Conservation (phyloP, 257 asterid genomes). For the Nyctanthes arbortristis region DNA sequence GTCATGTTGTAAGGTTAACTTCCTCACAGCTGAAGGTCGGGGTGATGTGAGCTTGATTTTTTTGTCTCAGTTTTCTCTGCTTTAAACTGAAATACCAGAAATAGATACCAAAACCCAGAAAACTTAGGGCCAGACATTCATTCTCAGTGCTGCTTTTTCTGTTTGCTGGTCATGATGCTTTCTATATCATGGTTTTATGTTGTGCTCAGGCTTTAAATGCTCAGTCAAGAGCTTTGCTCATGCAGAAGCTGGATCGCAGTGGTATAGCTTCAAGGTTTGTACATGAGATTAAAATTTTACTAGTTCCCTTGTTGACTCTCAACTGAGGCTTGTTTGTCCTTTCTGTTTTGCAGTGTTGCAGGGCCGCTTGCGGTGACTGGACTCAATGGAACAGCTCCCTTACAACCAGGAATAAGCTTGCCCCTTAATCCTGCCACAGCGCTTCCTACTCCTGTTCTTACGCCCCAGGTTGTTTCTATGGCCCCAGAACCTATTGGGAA, state of each 20-base stretch:
- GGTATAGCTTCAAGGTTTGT: conserved; percentile 83
- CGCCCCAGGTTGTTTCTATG: conserved; percentile 58
- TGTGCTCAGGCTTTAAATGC: conserved; percentile 97
- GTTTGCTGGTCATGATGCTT: conserved; percentile 15
- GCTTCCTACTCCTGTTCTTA: conserved; percentile 48
- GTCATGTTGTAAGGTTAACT: too few species aligned
- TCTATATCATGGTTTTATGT: too few species aligned
- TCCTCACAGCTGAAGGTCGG: too few species aligned
- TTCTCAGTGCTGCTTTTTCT: background rate
- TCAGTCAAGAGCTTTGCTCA: conserved; percentile 94
- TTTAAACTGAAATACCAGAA: too few species aligned
- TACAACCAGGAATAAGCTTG: conserved; percentile 60
- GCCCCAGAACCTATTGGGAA: conserved; percentile 87
- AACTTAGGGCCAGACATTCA: too few species aligned
- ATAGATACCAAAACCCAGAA: too few species aligned
- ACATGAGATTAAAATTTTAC: conserved; percentile 1
- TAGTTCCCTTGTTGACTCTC: conserved; percentile 12
- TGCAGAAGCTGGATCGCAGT: conserved; percentile 95
- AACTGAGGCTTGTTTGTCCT: conserved; percentile 12
- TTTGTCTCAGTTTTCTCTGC: too few species aligned
- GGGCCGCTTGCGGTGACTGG: conserved; percentile 73
- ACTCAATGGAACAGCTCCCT: conserved; percentile 64
- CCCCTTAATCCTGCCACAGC: conserved; percentile 63
- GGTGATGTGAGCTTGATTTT: too few species aligned
- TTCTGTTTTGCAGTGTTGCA: conserved; percentile 54